Evolutionary conservation across 2,329 filamentous ascomycete species (phyloP).

Genomic region (Myotisia sp.): DNA sequence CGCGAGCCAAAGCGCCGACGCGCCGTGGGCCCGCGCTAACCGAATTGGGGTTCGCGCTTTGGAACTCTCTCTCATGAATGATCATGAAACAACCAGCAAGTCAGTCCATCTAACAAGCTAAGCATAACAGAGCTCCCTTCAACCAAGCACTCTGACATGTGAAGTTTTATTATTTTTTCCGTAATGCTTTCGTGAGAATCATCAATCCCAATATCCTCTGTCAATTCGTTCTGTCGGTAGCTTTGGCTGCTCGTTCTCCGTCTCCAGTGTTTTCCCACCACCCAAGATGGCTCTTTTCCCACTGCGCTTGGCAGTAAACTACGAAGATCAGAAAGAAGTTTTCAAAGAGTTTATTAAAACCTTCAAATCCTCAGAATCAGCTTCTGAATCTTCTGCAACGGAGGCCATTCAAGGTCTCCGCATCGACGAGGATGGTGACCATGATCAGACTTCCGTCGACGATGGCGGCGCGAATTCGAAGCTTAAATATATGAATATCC

Average conservation of each 20-base stretch:
- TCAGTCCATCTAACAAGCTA: no score
- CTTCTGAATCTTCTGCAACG: constrained; percentile 52
- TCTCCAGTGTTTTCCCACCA: background rate
- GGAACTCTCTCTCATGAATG: background rate
- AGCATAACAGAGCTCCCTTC: no score
- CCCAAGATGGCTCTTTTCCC: constrained; percentile 69
- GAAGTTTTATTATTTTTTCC: no score
- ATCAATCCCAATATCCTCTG: no score
- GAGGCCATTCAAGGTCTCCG: constrained; percentile 73
- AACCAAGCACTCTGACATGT: no score
- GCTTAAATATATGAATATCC: constrained; percentile 73
- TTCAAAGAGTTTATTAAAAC: constrained; percentile 78
- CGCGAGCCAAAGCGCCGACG: constrained; percentile 7
- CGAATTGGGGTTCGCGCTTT: background rate
- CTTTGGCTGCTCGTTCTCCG: background rate
- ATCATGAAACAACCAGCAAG: no score
- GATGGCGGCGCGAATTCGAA: constrained; percentile 44
- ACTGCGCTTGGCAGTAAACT: constrained; percentile 67
- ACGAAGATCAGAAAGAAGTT: constrained; percentile 62
- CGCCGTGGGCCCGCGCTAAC: constrained; percentile 3
- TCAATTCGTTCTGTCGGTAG: no score
- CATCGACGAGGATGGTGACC: constrained; percentile 76
- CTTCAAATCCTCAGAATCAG: constrained; percentile 64
- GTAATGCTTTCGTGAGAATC: background rate
- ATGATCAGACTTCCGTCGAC: constrained; percentile 89